These are phyloP conservation scores for Papiliotrema laurentii DNA, from an alignment of 1,284 basidiomycete species.

Conservation along the genomic window DNA sequence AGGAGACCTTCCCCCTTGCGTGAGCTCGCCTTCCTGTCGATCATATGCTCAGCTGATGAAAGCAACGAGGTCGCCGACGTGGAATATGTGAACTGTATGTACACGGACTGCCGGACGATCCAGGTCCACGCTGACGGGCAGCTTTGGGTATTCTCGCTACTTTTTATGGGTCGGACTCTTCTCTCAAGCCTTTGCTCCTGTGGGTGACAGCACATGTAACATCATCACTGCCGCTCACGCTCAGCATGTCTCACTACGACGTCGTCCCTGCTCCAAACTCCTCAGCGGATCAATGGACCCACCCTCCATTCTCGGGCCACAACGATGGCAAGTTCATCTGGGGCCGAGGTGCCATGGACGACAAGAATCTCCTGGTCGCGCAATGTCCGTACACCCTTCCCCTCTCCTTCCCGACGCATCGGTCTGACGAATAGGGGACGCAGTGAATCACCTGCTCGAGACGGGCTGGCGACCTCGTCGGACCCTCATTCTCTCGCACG, in stretches of 20 bases:
- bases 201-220: conserved; percentile 2
- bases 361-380: conserved; percentile 46
- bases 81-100: conserved; percentile 48
- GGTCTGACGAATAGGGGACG: conserved; percentile 22
- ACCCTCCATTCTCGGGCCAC: conserved; percentile 44
- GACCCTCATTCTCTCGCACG: conserved; percentile 45
- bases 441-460: conserved; percentile 41
- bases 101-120: not conserved
- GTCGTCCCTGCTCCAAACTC: conserved; percentile 43
- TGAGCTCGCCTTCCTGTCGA: conserved; percentile 13
- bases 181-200: conserved; percentile 51
- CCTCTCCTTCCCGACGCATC: not conserved
- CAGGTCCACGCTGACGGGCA: conserved; percentile 5
- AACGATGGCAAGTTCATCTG: conserved; percentile 43
- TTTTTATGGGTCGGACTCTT: conserved; percentile 47
- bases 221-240: not conserved
- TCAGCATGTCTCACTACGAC: conserved; percentile 46
- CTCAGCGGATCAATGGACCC: conserved; percentile 44
- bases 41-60: not conserved
- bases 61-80: conserved; percentile 34
- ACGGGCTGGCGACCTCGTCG: conserved; percentile 38
- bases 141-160: conserved; percentile 51
- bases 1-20: conserved; percentile 37
- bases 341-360: conserved; percentile 45
- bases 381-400: conserved; percentile 40